Evolutionary conservation across 2,329 filamentous ascomycete species (phyloP).

Genomic region (Coleophoma cylindrospora): DNA sequence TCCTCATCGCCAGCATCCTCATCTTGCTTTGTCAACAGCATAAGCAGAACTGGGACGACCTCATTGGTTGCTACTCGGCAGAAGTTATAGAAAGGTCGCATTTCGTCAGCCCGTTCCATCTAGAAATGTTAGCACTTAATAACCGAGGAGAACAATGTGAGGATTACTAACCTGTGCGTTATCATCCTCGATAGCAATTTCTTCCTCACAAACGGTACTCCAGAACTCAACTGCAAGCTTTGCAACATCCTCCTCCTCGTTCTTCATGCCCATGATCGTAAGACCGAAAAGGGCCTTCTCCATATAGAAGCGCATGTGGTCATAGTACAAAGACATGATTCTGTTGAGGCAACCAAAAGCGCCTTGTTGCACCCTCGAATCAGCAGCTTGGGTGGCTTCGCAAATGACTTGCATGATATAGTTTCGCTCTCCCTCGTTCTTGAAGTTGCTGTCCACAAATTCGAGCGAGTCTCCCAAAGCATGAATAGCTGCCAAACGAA

Average conservation of each 20-base stretch:
- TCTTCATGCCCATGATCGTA: constrained; percentile 98
- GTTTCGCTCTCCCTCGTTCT: constrained; percentile 97
- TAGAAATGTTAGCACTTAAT: constrained; percentile 4
- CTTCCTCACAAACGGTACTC: constrained; percentile 99
- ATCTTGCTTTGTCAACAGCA: constrained; percentile 91
- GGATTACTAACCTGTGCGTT: constrained; percentile 64
- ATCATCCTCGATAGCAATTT: constrained; percentile 96
- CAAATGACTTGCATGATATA: constrained; percentile 99
- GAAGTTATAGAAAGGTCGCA: constrained; percentile 94
- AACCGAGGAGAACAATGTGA: not conserved
- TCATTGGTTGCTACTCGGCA: constrained; percentile 87
- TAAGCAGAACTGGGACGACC: constrained; percentile 86
- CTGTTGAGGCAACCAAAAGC: constrained; percentile 96
- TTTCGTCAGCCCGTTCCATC: constrained; percentile 38
- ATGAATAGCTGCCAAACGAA: constrained; percentile 87
- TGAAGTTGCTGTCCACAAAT: constrained; percentile 97
- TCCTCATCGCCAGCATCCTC: constrained; percentile 96
- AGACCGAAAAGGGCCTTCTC: constrained; percentile 98
- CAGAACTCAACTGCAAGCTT: constrained; percentile 99
- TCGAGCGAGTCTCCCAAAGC: constrained; percentile 95
- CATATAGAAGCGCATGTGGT: constrained; percentile 99
- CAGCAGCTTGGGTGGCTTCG: constrained; percentile 92
- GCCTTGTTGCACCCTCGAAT: constrained; percentile 88
- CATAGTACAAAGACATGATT: constrained; percentile 98
- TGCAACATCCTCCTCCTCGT: constrained; percentile 91